Percentiles rank a stretch among this genome's conserved stretches.
These are phyloP conservation scores for Davidsoniella virescens DNA, from an alignment of 2,329 filamentous ascomycete genomes.

Conservation along the genomic window DNA sequence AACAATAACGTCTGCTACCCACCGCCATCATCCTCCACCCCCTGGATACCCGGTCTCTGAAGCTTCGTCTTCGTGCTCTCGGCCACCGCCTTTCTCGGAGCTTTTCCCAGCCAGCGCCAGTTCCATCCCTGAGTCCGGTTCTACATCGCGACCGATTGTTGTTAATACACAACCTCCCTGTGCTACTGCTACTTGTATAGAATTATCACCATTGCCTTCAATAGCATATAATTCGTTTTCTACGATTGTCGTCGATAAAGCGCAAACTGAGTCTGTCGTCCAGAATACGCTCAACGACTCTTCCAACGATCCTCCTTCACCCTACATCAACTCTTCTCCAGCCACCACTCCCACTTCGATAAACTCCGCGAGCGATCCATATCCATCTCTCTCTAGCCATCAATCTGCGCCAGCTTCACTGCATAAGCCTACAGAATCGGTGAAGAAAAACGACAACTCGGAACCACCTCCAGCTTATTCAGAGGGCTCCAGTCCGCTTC, in stretches of 20 bases:
- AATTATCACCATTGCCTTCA: slow-evolving; percentile 7
- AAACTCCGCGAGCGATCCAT: neutral
- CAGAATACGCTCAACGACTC: too few relatives aligned
- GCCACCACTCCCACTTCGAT: neutral
- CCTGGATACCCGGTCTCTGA: slow-evolving; percentile 43
- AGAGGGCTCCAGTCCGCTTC: slow-evolving; percentile 82
- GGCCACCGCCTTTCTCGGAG: slow-evolving; percentile 41
- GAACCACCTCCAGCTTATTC: slow-evolving; percentile 94
- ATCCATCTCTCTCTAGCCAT: neutral
- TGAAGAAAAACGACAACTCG: slow-evolving; percentile 63
- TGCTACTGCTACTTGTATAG: neutral
- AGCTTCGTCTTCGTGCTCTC: slow-evolving; percentile 31
- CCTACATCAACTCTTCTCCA: neutral
- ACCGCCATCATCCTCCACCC: slow-evolving; percentile 26
- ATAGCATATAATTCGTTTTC: slow-evolving; percentile 22
- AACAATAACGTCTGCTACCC: neutral
- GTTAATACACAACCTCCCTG: neutral
- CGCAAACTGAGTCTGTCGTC: too few relatives aligned
- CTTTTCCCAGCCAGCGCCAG: slow-evolving; percentile 30
- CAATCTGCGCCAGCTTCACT: slow-evolving; percentile 14
- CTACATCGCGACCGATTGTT: slow-evolving; percentile 17
- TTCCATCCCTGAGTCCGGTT: slow-evolving; percentile 23
- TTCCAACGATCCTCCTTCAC: neutral
- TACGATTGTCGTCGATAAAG: neutral
- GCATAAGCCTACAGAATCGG: slow-evolving; percentile 62